A percentile compares a stretch with the other conserved stretches of the same genome.
phyloP scores from a whole-genome alignment of 2,329 filamentous ascomycete species.

The Bipolaris zeicola region DNA sequence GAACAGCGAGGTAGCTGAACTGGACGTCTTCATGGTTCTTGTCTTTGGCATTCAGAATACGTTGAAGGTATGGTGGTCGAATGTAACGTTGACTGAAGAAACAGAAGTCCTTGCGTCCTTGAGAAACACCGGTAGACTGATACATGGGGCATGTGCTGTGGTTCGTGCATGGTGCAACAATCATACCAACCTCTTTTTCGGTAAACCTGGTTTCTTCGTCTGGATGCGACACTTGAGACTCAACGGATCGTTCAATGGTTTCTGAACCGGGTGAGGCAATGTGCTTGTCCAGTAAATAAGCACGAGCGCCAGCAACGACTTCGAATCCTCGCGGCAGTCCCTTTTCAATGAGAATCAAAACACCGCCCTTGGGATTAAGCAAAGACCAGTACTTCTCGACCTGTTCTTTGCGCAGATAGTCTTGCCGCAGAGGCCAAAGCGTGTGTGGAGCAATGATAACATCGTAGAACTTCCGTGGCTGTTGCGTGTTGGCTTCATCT shows the following conservation, averaged over 20 bases:
- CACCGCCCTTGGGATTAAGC: slow-evolving; percentile 80
- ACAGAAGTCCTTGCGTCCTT: slow-evolving; percentile 86
- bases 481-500: slow-evolving; percentile 45
- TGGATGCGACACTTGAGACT: slow-evolving; percentile 51
- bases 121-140: slow-evolving; percentile 67
- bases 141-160: slow-evolving; percentile 92
- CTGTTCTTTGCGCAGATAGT: slow-evolving; percentile 76
- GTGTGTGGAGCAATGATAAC: slow-evolving; percentile 88
- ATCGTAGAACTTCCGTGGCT: slow-evolving; percentile 77
- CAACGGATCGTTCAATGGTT: slow-evolving; percentile 45
- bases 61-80: slow-evolving; percentile 80
- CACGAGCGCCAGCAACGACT: slow-evolving; percentile 81
- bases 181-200: slow-evolving; percentile 65
- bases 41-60: slow-evolving; percentile 69
- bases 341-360: slow-evolving; percentile 88
- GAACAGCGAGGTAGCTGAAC: slow-evolving; percentile 87
- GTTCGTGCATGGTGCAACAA: slow-evolving; percentile 77
- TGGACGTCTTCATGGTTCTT: slow-evolving; percentile 88
- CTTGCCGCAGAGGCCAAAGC: slow-evolving; percentile 76
- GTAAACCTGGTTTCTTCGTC: slow-evolving; percentile 40
- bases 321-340: slow-evolving; percentile 92
- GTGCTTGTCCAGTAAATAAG: slow-evolving; percentile 76
- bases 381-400: slow-evolving; percentile 90
- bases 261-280: slow-evolving; percentile 67
- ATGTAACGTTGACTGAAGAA: slow-evolving; percentile 89